A percentile compares a stretch with the other conserved stretches of the same genome.
These are phyloP conservation scores for Herpetomonas samuelpessoai DNA, from an alignment of 208 protist species.

Conservation along the genomic window DNA sequence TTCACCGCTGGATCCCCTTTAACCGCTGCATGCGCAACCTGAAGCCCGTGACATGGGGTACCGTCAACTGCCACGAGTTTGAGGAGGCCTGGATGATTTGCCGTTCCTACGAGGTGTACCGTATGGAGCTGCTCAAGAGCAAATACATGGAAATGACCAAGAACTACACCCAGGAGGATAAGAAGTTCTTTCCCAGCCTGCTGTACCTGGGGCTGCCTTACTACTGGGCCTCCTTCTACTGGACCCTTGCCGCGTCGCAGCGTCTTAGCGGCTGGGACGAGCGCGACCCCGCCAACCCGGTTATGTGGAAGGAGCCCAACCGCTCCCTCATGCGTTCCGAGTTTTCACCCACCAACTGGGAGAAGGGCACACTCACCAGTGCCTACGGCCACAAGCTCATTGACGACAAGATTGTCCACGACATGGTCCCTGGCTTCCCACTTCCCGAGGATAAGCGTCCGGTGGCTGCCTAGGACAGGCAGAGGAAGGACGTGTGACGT, in stretches of 20 bases:
- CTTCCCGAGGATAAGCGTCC: slow-evolving; percentile 89
- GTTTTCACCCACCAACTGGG: slow-evolving; percentile 89
- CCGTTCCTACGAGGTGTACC: slow-evolving; percentile 83
- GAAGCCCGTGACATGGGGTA: slow-evolving; percentile 86
- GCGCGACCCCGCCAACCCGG: slow-evolving; percentile 80
- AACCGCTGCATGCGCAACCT: slow-evolving; percentile 81
- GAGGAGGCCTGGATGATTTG: slow-evolving; percentile 88
- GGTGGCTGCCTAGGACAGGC: slow-evolving; percentile 14
- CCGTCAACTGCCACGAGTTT: slow-evolving; percentile 88
- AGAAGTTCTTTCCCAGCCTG: slow-evolving; percentile 89
- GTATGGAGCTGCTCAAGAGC: slow-evolving; percentile 84
- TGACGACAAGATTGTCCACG: slow-evolving; percentile 79
- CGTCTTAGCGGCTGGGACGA: slow-evolving; percentile 90
- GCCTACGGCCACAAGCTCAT: slow-evolving; percentile 85
- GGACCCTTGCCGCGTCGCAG: slow-evolving; percentile 79
- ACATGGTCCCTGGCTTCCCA: slow-evolving; percentile 87
- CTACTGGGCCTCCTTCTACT: slow-evolving; percentile 83
- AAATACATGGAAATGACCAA: slow-evolving; percentile 91
- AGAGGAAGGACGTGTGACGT: not conserved
- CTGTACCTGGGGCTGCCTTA: slow-evolving; percentile 76
- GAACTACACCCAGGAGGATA: slow-evolving; percentile 88
- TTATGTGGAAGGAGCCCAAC: slow-evolving; percentile 88
- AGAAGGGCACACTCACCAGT: slow-evolving; percentile 84
- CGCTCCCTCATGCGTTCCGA: slow-evolving; percentile 87
- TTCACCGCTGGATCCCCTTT: slow-evolving; percentile 86